Evolutionary conservation across 192 early-diverging fungal genomes (phyloP).

Genomic region (Glomus cerebriforme): DNA sequence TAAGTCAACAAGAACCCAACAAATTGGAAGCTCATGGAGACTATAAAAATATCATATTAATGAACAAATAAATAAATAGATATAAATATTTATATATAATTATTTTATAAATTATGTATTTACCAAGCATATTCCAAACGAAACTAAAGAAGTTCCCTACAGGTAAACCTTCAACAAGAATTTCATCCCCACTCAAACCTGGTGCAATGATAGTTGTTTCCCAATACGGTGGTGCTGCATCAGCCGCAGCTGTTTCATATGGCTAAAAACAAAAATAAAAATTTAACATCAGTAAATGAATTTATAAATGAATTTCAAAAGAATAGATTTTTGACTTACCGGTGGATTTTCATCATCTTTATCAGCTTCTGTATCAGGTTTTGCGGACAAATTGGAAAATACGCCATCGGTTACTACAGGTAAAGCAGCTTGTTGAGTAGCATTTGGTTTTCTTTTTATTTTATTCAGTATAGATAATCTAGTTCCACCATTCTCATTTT

Average conservation of each 20-base stretch:
- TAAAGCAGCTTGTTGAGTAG: conserved; percentile 34
- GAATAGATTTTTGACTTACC: conserved; percentile 51
- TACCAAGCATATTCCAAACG: conserved; percentile 77
- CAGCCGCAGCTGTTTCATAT: conserved; percentile 79
- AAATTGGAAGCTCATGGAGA: conserved; percentile 79
- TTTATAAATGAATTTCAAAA: conserved; percentile 43
- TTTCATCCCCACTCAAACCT: conserved; percentile 75
- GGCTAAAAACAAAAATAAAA: conserved; percentile 26
- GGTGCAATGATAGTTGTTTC: conserved; percentile 76
- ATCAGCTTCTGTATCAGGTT: conserved; percentile 52
- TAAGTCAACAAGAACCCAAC: conserved; percentile 91
- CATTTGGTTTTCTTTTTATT: conserved; percentile 16
- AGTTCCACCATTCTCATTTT: conserved; percentile 2
- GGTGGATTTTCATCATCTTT: conserved; percentile 57
- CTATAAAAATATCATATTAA: conserved; percentile 33
- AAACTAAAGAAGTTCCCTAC: conserved; percentile 80
- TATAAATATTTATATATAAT: too few relatives aligned
- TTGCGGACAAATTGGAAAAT: conserved; percentile 59
- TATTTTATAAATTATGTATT: neutral
- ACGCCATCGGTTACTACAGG: conserved; percentile 54
- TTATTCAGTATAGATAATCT: conserved; percentile 19
- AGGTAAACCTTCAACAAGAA: conserved; percentile 90
- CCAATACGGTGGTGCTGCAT: conserved; percentile 75
- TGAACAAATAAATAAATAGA: too few relatives aligned
- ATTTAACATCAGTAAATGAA: conserved; percentile 33